Evolutionary conservation across 192 early-diverging fungal species (phyloP).

Genomic region (Geosiphon pyriformis): DNA sequence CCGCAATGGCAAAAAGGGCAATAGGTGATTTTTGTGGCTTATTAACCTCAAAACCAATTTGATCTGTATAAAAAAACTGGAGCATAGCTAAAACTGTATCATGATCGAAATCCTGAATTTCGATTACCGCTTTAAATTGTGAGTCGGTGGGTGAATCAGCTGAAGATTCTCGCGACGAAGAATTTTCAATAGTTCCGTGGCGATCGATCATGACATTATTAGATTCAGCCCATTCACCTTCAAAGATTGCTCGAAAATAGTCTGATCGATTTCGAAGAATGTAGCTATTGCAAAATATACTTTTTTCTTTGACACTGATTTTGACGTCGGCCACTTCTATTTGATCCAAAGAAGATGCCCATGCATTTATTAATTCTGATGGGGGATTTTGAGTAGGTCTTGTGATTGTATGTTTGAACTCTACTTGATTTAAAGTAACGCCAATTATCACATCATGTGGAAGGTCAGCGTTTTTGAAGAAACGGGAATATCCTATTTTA

Average conservation of each 20-base stretch:
- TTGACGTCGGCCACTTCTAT: neutral
- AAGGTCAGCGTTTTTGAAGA: too few species aligned
- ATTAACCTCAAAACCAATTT: neutral
- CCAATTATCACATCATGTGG: too few species aligned
- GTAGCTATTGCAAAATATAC: neutral
- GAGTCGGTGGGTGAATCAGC: too few species aligned
- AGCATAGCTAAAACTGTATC: neutral
- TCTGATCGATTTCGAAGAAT: neutral
- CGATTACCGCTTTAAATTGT: neutral
- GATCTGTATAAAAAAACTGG: slow-evolving; percentile 3
- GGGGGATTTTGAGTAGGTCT: too few species aligned
- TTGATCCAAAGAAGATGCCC: neutral
- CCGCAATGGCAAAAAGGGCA: neutral
- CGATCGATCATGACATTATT: neutral
- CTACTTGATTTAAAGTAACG: too few species aligned
- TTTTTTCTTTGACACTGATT: neutral
- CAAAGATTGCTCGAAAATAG: neutral
- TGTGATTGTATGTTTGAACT: too few species aligned
- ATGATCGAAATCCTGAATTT: neutral
- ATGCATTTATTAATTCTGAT: neutral
- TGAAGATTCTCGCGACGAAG: too few species aligned
- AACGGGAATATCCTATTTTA: too few species aligned
- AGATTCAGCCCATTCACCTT: slow-evolving; percentile 6
- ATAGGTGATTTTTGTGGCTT: neutral
- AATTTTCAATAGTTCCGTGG: too few species aligned